A percentile compares a stretch with the other conserved stretches of the same genome.
Evolutionary conservation across 108 stramenopile species (phyloP).

Genomic region (Mediolabrus comicus): DNA sequence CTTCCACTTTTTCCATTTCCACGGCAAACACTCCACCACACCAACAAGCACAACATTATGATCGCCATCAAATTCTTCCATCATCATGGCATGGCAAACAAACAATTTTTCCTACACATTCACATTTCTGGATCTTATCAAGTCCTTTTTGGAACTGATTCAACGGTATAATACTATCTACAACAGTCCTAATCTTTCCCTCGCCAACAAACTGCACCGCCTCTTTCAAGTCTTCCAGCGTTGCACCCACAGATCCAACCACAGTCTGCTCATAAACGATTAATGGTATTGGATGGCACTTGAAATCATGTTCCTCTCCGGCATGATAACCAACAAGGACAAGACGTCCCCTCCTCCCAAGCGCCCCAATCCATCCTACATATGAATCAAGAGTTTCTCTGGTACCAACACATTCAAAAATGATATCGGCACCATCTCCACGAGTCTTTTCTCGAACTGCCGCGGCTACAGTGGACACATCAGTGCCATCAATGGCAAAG

Average conservation of each 20-base stretch:
- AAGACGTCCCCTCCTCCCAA: slow-evolving; percentile 13
- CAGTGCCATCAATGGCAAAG: slow-evolving; percentile 8
- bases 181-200: slow-evolving; percentile 9
- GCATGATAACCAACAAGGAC: slow-evolving; percentile 13
- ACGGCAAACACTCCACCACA: too few species aligned
- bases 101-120: slow-evolving; percentile 10
- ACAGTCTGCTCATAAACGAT: slow-evolving; percentile 15
- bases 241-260: slow-evolving; percentile 14
- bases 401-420: slow-evolving; percentile 14
- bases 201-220: slow-evolving; percentile 12
- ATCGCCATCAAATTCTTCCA: background rate
- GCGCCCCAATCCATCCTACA: slow-evolving; percentile 7
- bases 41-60: too few species aligned
- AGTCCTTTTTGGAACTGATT: slow-evolving; percentile 7
- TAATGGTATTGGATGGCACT: slow-evolving; percentile 13
- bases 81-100: slow-evolving; percentile 9
- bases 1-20: too few species aligned
- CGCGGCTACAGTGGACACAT: background rate
- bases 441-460: slow-evolving; percentile 9
- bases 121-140: background rate
- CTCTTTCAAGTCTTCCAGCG: slow-evolving; percentile 19
- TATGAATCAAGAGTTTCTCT: slow-evolving; percentile 7
- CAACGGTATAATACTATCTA: slow-evolving; percentile 5
- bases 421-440: slow-evolving; percentile 5
- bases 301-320: slow-evolving; percentile 12